A percentile compares a stretch with the other conserved stretches of the same genome.
phyloP scores from a whole-genome alignment of 2,329 filamentous ascomycete genomes.

The Magnaporthales sp. region DNA sequence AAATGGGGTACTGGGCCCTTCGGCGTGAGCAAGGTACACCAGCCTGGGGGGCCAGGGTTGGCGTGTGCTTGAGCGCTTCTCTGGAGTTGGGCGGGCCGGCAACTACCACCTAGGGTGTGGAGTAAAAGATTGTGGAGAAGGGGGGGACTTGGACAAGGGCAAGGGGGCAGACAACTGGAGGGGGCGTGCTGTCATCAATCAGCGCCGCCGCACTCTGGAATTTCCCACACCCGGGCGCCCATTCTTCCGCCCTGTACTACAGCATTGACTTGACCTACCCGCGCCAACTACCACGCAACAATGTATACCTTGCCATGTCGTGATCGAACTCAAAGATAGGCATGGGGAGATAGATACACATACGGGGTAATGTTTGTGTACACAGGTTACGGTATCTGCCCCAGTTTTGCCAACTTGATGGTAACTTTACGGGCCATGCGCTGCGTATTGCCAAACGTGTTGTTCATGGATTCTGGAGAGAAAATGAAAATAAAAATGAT shows the following conservation, averaged over 20 bases:
- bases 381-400: neutral
- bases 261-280: neutral
- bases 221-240: neutral
- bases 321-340: neutral
- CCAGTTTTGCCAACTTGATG: neutral
- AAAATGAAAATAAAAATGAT: neutral
- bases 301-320: neutral
- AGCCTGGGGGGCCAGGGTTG: neutral
- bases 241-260: neutral
- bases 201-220: neutral
- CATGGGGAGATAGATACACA: neutral
- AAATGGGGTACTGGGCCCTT: neutral
- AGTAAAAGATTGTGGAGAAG: constrained; percentile 1
- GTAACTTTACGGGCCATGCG: neutral
- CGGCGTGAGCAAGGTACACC: neutral
- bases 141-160: constrained; percentile 3
- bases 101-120: constrained; percentile 2
- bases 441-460: neutral
- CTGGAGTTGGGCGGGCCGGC: constrained; percentile 6
- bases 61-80: neutral
- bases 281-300: neutral
- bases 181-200: neutral
- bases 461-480: neutral
- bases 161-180: constrained; percentile 3
- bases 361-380: neutral